A percentile compares a stretch with the other conserved stretches of the same genome.
phyloP scores from a whole-genome alignment of 495 filamentous ascomycete species.

The Neurospora sp. region DNA sequence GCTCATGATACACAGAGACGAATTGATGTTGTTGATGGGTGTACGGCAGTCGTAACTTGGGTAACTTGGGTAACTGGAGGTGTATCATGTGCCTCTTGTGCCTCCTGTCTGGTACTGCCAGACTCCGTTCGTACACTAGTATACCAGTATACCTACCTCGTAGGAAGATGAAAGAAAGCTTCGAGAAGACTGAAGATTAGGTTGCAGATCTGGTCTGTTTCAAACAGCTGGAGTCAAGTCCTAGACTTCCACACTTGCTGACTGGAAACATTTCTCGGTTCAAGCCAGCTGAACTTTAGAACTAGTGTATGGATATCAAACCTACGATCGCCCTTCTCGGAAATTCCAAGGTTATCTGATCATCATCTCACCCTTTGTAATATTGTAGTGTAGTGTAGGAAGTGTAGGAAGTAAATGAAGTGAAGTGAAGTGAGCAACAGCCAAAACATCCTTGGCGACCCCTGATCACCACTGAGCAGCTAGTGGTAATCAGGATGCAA shows the following conservation, averaged over 20 bases:
- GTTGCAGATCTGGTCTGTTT: neutral
- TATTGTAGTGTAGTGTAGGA: too few species aligned
- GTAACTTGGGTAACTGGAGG: neutral
- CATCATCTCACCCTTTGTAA: neutral
- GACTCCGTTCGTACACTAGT: neutral
- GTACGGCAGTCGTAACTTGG: neutral
- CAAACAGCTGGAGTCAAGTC: neutral
- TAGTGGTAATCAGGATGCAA: neutral
- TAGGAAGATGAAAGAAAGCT: neutral
- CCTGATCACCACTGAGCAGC: neutral
- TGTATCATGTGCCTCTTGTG: neutral
- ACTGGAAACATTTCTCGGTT: neutral
- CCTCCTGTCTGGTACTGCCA: neutral
- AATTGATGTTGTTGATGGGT: neutral
- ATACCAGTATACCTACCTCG: neutral
- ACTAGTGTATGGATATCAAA: neutral
- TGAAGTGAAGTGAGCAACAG: neutral
- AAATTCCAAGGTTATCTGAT: neutral
- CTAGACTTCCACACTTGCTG: neutral
- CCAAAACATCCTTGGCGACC: neutral
- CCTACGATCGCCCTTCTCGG: neutral
- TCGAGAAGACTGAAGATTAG: neutral
- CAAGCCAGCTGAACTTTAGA: neutral
- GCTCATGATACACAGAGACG: too few species aligned
- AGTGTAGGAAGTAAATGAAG: neutral